Evolutionary conservation across 192 early-diverging fungal genomes (phyloP), one percentile per base, ranked within the genome.

Genomic region (Coemansia sp.): DNA sequence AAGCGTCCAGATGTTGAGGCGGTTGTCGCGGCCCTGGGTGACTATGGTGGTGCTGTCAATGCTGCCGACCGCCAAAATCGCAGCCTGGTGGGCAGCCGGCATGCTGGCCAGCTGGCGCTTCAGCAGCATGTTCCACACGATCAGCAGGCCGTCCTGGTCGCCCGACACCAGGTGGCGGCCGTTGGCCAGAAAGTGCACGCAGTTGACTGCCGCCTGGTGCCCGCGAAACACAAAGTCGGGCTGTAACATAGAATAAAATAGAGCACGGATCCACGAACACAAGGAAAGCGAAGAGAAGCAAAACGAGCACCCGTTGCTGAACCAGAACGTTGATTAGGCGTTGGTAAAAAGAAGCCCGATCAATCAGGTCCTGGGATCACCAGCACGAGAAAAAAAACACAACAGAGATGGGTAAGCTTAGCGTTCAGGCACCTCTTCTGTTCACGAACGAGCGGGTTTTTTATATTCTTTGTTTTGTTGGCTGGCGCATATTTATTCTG

Each of bases 41-140:
- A 77, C 10, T 14, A 71, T 34, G 0, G 63, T 71, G 44, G 47
- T 40, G 14, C 35, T 36, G 15, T 51, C 47, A 1, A 62, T 29
- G 15, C 64, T 64, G 20, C 53, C 41, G 8, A 61, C 57, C 1
- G 62, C 40, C 19, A 77, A 25, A 15, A 77, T 46, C 10, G 75
- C 45, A 12, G 35, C 59, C 11, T 50, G 19, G 36, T 77, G 75
- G 5, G 75, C 75, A 5, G 21, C 32, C 0, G 46, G 6, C 2
- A 22, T 43, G 8, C 29, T 58, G 26, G 47, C 58, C 10, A 71
- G 44, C 38, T 55, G 68, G 11, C 68, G 54, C 31, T 71, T 70
- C 15, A 77, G 46, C 19, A 67, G 60, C 68, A 77, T 77, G 56
- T 63, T 77, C 75, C 75, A 77, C 5, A 77, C 56, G 14, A 71